These are phyloP conservation scores for Aureococcus anophagefferens DNA, from an alignment of 108 stramenopile species.

Conservation along the genomic window DNA sequence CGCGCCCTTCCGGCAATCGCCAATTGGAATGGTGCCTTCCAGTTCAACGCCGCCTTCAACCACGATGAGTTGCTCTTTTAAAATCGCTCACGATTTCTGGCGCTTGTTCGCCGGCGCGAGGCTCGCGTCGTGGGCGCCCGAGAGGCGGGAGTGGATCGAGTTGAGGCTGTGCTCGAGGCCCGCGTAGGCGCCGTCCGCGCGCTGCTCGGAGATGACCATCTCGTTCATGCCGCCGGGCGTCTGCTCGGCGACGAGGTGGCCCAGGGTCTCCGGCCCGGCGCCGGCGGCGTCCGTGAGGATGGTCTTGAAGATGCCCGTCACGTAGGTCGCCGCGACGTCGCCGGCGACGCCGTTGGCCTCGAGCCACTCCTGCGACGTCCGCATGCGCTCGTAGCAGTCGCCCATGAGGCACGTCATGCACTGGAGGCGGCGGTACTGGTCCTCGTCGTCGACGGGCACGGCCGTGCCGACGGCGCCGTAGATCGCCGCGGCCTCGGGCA, in stretches of 20 bases:
- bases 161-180: not conserved
- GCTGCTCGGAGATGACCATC: not conserved
- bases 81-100: no score
- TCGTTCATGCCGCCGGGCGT: not conserved
- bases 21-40: no score
- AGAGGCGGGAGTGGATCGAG: not conserved
- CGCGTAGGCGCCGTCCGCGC: not conserved
- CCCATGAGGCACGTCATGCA: not conserved
- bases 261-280: not conserved
- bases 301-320: not conserved
- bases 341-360: not conserved
- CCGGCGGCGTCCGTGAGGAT: not conserved
- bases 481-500: not conserved
- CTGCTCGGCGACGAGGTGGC: not conserved
- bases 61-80: no score
- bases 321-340: not conserved
- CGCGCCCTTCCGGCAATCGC: no score
- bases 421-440: not conserved
- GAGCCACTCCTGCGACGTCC: not conserved
- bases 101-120: not conserved
- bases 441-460: not conserved
- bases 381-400: not conserved
- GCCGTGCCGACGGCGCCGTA: not conserved
- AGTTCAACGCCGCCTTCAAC: no score
- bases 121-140: not conserved